These are phyloP conservation scores for Daldinia decipiens DNA, from an alignment of 495 filamentous ascomycete species.

Conservation along the genomic window DNA sequence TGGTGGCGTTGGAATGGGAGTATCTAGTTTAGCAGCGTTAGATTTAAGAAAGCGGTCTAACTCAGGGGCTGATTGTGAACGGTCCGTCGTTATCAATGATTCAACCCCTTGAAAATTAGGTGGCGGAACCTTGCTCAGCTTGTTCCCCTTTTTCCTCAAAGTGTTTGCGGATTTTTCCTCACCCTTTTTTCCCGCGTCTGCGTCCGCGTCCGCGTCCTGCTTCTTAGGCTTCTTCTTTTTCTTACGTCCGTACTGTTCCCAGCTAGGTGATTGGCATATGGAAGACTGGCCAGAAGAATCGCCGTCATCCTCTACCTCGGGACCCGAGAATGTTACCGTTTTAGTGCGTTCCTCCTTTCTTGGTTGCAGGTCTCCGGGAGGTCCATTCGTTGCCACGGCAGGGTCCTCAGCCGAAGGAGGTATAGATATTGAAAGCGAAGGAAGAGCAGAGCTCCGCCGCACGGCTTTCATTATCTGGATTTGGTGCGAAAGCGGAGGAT, in stretches of 20 bases:
- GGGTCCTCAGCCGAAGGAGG: constrained; percentile 43
- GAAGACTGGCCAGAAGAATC: constrained; percentile 60
- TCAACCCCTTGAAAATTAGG: constrained; percentile 28
- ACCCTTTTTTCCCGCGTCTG: constrained; percentile 54
- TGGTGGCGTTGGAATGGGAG: constrained; percentile 15
- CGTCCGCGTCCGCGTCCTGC: constrained; percentile 54
- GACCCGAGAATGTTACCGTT: constrained; percentile 57
- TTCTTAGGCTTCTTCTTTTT: constrained; percentile 61
- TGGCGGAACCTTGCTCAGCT: constrained; percentile 50
- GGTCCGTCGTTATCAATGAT: constrained; percentile 37
- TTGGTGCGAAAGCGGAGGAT: constrained; percentile 51
- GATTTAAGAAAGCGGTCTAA: constrained; percentile 35
- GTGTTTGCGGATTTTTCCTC: constrained; percentile 52
- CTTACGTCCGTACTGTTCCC: constrained; percentile 61
- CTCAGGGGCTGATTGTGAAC: constrained; percentile 43
- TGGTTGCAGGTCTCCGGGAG: constrained; percentile 29
- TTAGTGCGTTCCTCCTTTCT: constrained; percentile 50
- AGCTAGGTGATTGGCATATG: constrained; percentile 66
- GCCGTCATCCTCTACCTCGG: constrained; percentile 45
- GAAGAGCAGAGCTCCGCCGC: constrained; percentile 50
- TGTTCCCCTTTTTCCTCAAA: constrained; percentile 54
- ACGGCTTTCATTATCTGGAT: constrained; percentile 58
- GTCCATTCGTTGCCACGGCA: constrained; percentile 31
- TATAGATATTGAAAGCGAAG: constrained; percentile 57
- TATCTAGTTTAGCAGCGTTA: constrained; percentile 30